A percentile compares a stretch with the other conserved stretches of the same genome.
phyloP scores from a whole-genome alignment of 2,329 filamentous ascomycete genomes.

The Metarhizium brunneum region DNA sequence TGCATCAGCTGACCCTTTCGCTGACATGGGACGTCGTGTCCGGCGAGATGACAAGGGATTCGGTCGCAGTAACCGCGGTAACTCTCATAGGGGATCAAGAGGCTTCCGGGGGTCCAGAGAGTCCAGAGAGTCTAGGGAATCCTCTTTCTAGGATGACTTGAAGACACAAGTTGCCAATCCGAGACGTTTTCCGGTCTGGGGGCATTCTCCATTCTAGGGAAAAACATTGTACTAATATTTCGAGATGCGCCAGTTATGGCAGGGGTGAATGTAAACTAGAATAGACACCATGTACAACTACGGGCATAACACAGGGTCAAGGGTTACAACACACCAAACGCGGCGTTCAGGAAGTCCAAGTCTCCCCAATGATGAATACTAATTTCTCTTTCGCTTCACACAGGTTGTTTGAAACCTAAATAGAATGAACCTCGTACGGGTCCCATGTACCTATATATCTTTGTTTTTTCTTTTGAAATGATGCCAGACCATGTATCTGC shows the following conservation, averaged over 20 bases:
- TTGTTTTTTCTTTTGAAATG: background rate
- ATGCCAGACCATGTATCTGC: background rate
- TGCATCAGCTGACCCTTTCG: conserved; percentile 16
- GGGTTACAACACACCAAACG: background rate
- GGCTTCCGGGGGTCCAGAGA: background rate
- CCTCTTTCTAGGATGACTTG: conserved; percentile 1
- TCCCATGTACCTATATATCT: background rate
- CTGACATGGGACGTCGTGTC: conserved; percentile 15
- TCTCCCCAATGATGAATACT: conserved; percentile 3
- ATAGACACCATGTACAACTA: conserved; percentile 1
- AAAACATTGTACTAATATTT: background rate
- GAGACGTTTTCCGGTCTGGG: background rate
- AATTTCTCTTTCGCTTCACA: background rate
- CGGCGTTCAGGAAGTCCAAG: conserved; percentile 1
- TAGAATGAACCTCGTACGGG: background rate
- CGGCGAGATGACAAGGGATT: conserved; percentile 15
- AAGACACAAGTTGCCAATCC: background rate
- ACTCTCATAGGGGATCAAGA: conserved; percentile 9
- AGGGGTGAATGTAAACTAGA: conserved; percentile 3
- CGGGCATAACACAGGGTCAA: background rate
- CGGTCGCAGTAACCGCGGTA: conserved; percentile 11
- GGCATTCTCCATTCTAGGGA: background rate
- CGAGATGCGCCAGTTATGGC: background rate
- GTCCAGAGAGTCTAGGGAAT: background rate
- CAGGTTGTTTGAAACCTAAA: background rate